These are phyloP conservation scores for Dendrobium chrysotoxum DNA, from an alignment of 106 monocot species.

Conservation along the genomic window DNA sequence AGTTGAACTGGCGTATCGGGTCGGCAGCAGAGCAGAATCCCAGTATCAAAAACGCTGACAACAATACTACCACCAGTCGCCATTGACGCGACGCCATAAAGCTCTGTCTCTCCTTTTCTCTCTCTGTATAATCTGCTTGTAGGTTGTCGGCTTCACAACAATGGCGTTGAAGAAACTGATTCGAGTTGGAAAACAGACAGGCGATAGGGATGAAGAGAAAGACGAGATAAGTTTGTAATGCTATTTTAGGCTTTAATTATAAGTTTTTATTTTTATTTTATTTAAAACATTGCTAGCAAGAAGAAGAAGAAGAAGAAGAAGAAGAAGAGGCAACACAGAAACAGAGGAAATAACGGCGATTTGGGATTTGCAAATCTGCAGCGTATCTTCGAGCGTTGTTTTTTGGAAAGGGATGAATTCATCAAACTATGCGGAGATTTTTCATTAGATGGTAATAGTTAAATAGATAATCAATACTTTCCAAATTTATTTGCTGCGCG, in stretches of 20 bases:
- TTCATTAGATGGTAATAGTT: neutral
- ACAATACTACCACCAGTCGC: neutral
- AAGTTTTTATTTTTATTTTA: neutral
- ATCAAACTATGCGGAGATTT: neutral
- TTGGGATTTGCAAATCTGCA: neutral
- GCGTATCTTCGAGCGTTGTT: neutral
- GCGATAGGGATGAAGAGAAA: neutral
- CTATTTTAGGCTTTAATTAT: neutral
- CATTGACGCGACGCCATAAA: neutral
- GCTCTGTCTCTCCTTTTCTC: neutral
- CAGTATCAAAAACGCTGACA: neutral
- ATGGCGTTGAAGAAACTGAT: slow-evolving; percentile 1
- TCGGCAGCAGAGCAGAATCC: slow-evolving; percentile 23
- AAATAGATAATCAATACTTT: neutral
- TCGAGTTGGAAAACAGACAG: neutral
- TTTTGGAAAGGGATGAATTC: neutral
- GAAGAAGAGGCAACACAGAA: neutral
- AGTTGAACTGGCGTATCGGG: slow-evolving; percentile 35
- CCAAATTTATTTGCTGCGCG: neutral
- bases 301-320: neutral
- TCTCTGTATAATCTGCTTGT: neutral
- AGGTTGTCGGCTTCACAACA: neutral
- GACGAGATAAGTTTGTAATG: neutral
- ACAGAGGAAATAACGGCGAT: neutral
- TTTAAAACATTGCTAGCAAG: neutral